Conservation (phyloP, 768 basidiomycete species). For the Suillus discolor region DNA sequence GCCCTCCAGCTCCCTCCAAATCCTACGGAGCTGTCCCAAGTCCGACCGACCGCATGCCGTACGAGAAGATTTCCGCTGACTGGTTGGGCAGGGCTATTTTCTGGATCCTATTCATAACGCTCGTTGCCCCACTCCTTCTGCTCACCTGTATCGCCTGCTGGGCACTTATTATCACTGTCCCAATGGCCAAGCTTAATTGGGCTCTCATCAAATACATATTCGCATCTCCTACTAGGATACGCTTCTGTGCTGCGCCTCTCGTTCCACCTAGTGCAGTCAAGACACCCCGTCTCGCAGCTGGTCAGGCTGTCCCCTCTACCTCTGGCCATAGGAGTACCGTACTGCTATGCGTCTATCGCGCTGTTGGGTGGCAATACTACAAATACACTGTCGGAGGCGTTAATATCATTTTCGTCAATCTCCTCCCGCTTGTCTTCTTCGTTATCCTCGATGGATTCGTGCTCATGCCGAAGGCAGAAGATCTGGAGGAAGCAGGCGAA, state of each 20-base stretch:
- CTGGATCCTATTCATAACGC: constrained; percentile 72
- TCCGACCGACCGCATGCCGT: constrained; percentile 21
- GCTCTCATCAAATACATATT: constrained; percentile 85
- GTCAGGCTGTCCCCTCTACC: constrained; percentile 80
- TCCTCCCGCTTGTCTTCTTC: constrained; percentile 91
- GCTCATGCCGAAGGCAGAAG: constrained; percentile 70
- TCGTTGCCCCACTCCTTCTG: constrained; percentile 90
- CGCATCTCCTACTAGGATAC: constrained; percentile 77
- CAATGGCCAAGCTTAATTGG: constrained; percentile 98
- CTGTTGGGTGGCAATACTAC: constrained; percentile 90
- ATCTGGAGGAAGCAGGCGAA: constrained; percentile 51
- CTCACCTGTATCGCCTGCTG: constrained; percentile 89
- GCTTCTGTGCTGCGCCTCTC: constrained; percentile 89
- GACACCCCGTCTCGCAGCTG: constrained; percentile 75
- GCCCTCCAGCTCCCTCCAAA: constrained; percentile 43
- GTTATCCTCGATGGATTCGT: constrained; percentile 93
- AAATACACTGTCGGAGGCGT: constrained; percentile 99
- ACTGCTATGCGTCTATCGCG: constrained; percentile 92
- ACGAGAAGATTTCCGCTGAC: constrained; percentile 37
- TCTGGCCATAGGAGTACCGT: constrained; percentile 83
- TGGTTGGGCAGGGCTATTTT: constrained; percentile 76
- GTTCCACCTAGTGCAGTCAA: constrained; percentile 48
- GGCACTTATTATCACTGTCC: constrained; percentile 93
- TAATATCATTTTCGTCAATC: constrained; percentile 97
- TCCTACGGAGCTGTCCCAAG: constrained; percentile 68